Evolutionary conservation across 1,284 basidiomycete genomes (phyloP), one percentile per base, ranked within the genome.

Genomic region (Binderoboletus segoi): DNA sequence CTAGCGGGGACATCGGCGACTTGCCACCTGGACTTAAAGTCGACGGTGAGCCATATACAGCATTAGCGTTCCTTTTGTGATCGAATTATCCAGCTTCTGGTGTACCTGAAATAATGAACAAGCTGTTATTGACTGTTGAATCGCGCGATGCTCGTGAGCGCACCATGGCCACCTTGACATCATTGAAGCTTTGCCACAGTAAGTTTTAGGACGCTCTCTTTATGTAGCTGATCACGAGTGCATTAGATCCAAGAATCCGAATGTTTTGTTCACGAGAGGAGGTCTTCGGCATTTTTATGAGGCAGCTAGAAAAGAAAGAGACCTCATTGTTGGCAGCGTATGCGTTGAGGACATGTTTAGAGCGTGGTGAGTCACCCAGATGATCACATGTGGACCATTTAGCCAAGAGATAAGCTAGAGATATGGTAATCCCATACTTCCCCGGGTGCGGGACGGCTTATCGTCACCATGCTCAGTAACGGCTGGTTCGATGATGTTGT

Each of bases 121-220:
- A 60, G 20, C 42, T 67, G 24, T 60, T 51, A 40, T 20, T 7
- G 4, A 58, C 52, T 4, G 21, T 48, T 23, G 21, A 52, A 21
- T 42, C 35, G 1, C 55, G 56, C n/a, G 48, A 57, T 35, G 18
- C 32, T 6, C 53, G 48, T 23, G 66, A 62, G 10, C 68, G 65
- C 30, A 62, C 58, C 0, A 59, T 59, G 30, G 59, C 60, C 13
- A 71, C 67, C 1, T 48, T 71, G 50, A 67, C 66, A 2, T 30
- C 67, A 23, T 18, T 67, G 24, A 55, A 52, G 8, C 40, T 67
- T 11, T 60, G 56, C 41, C 48, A 65, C 10, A 48, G 65, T 61
- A 15, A 33, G 56, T 33, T 2, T 24, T n/a, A n/a, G n/a, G n/a
- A n/a, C n/a, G n/a, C n/a, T n/a, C n/a, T n/a, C n/a, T n/a, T n/a